Conservation (phyloP, 345 rosid genomes). For the Populus euphratica region DNA sequence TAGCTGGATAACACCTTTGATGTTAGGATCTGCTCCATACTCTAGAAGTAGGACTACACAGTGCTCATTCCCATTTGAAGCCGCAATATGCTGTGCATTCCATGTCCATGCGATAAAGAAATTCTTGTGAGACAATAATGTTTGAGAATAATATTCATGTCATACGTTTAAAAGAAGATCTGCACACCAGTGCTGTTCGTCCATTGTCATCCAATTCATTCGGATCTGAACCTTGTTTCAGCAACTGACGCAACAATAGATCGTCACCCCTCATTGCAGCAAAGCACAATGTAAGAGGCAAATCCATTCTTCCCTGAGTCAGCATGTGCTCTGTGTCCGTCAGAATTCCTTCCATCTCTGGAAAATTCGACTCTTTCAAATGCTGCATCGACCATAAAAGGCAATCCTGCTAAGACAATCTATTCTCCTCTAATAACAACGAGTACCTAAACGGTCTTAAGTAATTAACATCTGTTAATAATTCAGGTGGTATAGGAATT, state of each 20-base stretch:
- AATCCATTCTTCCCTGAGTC: conserved; percentile 70
- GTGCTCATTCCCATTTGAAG: conserved; percentile 60
- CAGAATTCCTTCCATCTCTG: conserved; percentile 54
- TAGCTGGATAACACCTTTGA: conserved; percentile 41
- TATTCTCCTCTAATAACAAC: background rate
- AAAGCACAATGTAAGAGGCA: conserved; percentile 75
- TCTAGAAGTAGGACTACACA: conserved; percentile 67
- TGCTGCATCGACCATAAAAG: conserved; percentile 45
- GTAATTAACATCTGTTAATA: background rate
- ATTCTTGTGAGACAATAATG: background rate
- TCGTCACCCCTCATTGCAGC: conserved; percentile 88
- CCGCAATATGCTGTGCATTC: conserved; percentile 71
- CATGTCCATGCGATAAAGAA: background rate
- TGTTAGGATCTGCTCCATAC: conserved; percentile 72
- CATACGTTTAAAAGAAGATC: background rate
- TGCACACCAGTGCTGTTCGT: conserved; percentile 60
- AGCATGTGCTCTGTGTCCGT: conserved; percentile 67
- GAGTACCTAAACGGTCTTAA: background rate
- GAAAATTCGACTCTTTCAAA: conserved; percentile 57
- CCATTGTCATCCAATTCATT: conserved; percentile 58
- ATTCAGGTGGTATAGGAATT: background rate
- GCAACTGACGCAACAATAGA: conserved; percentile 63
- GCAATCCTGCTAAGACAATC: background rate
- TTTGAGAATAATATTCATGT: background rate
- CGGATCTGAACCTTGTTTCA: conserved; percentile 63